Evolutionary conservation across 2,329 filamentous ascomycete genomes (phyloP).

Genomic region (Biscogniauxia marginata): DNA sequence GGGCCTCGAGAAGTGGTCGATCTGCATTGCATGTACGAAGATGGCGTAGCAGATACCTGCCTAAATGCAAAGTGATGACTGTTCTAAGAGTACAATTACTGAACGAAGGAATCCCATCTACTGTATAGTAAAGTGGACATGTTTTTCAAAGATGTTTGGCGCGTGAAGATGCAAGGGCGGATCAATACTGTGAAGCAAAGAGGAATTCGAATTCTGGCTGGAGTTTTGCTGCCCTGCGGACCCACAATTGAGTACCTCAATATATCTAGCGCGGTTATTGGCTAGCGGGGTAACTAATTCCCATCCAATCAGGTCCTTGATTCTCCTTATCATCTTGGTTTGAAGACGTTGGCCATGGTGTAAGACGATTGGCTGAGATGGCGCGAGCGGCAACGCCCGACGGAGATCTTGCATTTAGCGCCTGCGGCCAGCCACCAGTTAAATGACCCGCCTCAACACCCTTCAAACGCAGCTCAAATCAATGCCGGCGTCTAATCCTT

Average conservation of each 20-base stretch:
- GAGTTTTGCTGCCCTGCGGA: too few relatives aligned
- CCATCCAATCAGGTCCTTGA: too few relatives aligned
- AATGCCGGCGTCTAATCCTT: neutral
- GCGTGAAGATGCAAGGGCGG: too few relatives aligned
- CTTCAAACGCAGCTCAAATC: neutral
- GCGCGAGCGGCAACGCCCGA: slow-evolving; percentile 15
- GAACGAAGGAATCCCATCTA: too few relatives aligned
- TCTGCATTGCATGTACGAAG: neutral
- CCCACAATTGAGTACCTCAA: too few relatives aligned
- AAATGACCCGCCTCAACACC: neutral
- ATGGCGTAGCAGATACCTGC: neutral
- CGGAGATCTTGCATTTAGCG: neutral
- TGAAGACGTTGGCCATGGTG: slow-evolving; percentile 9
- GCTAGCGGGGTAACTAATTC: too few relatives aligned
- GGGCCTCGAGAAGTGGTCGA: neutral
- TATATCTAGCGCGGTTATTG: too few relatives aligned
- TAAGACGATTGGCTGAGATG: slow-evolving; percentile 24
- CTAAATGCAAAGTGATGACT: neutral
- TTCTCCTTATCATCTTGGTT: neutral
- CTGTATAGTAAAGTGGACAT: too few relatives aligned
- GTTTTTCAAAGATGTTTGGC: too few relatives aligned
- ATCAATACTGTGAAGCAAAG: too few relatives aligned
- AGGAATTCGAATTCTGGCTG: too few relatives aligned
- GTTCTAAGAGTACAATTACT: too few relatives aligned
- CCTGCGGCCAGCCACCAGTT: neutral